These are phyloP conservation scores for Mycena vitilis DNA, from an alignment of 768 basidiomycete species.

Conservation along the genomic window DNA sequence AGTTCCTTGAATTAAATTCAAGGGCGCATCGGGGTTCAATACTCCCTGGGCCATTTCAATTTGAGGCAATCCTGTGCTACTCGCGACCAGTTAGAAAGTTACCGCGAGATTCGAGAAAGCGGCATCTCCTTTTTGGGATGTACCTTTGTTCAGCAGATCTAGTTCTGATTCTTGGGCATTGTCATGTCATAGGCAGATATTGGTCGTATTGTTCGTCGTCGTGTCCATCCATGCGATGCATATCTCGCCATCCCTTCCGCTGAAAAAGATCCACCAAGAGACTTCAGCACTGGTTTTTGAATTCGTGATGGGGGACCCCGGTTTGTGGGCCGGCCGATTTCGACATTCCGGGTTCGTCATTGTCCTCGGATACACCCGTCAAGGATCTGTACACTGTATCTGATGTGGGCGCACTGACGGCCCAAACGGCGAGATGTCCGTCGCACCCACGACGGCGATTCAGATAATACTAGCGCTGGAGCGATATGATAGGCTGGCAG, in stretches of 20 bases:
- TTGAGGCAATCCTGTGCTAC: neutral
- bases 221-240: no score
- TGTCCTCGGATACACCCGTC: neutral
- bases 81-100: neutral
- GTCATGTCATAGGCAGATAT: neutral
- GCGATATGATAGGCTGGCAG: neutral
- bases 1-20: no score
- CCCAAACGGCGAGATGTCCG: constrained; percentile 7
- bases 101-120: neutral
- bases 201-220: neutral
- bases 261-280: no score
- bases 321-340: neutral
- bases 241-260: no score
- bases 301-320: no score
- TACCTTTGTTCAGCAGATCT: constrained; percentile 3
- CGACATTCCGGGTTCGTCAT: neutral
- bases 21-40: no score
- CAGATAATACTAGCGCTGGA: constrained; percentile 1
- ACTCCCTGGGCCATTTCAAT: no score
- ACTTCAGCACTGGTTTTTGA: no score
- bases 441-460: constrained; percentile 19
- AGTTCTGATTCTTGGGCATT: neutral
- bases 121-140: constrained; percentile 21
- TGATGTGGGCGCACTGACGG: constrained; percentile 12
- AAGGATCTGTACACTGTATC: neutral